Conservation (phyloP, 2,329 filamentous ascomycete genomes). For the Hymenoscyphus occultus region DNA sequence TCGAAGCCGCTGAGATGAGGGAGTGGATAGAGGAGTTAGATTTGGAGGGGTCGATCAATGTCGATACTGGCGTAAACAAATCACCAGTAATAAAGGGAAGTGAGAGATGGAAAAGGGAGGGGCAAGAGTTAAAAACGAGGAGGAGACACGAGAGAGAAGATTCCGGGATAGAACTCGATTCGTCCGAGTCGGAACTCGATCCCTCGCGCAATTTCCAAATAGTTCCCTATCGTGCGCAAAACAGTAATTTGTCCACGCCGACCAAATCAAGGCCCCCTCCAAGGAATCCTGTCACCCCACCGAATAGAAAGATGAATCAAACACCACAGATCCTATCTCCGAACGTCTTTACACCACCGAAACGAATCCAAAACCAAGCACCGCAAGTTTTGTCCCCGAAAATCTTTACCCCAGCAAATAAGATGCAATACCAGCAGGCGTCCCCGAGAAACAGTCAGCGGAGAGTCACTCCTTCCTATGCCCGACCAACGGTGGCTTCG, state of each 20-base stretch:
- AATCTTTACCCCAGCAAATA: neutral
- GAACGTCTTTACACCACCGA: neutral
- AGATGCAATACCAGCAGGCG: neutral
- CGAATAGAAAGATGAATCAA: too few species aligned
- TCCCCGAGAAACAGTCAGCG: neutral
- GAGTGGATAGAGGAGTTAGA: conserved; percentile 6
- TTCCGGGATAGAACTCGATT: conserved; percentile 8
- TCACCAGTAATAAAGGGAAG: neutral
- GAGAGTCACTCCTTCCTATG: neutral
- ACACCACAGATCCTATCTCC: neutral
- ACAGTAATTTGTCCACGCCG: neutral
- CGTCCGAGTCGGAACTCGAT: neutral
- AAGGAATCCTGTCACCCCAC: too few species aligned
- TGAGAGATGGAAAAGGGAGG: neutral
- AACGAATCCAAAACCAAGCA: neutral
- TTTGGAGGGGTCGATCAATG: neutral
- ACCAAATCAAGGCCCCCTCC: neutral
- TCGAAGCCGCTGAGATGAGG: conserved; percentile 13
- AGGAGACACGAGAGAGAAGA: conserved; percentile 5
- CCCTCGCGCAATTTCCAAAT: neutral
- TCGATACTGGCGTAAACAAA: neutral
- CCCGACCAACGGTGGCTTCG: neutral
- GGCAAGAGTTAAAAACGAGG: neutral
- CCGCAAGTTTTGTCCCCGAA: neutral
- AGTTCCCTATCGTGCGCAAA: neutral